Evolutionary conservation across 768 basidiomycete genomes (phyloP).

Genomic region (Psilocybe cyanescens): DNA sequence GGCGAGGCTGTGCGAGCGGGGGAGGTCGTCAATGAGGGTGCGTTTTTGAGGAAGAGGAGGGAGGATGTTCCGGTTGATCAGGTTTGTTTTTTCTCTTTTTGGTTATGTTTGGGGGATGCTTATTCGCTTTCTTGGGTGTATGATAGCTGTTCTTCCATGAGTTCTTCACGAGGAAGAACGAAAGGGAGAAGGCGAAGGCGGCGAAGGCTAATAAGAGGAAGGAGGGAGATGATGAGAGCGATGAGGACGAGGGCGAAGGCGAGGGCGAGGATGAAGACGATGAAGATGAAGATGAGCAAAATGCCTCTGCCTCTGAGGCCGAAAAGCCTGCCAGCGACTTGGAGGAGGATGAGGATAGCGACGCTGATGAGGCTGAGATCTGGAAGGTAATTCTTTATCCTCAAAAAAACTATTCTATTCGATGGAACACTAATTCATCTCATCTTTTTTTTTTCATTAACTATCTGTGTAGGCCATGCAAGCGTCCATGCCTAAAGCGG

Average conservation of each 20-base stretch:
- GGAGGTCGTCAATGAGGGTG: constrained; percentile 69
- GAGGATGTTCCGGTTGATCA: constrained; percentile 88
- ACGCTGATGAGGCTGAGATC: constrained; percentile 61
- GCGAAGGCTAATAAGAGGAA: constrained; percentile 40
- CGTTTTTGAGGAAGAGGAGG: constrained; percentile 69
- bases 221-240: constrained; percentile 29
- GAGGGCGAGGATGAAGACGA: constrained; percentile 45
- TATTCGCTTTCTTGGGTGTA: background rate
- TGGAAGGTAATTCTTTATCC: constrained; percentile 71
- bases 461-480: constrained; percentile 73
- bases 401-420: background rate
- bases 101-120: background rate
- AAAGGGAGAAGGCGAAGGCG: constrained; percentile 51
- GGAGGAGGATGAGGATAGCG: constrained; percentile 45
- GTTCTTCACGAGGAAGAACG: constrained; percentile 78
- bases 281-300: constrained; percentile 36
- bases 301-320: constrained; percentile 32
- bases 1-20: constrained; percentile 50
- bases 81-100: constrained; percentile 40
- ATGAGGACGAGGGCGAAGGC: constrained; percentile 39
- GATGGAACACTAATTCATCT: constrained; percentile 1
- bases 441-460: background rate
- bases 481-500: constrained; percentile 73
- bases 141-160: constrained; percentile 86
- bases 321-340: constrained; percentile 36